Conservation (phyloP, 352 stramenopile species). For the Pythium graminicola region DNA sequence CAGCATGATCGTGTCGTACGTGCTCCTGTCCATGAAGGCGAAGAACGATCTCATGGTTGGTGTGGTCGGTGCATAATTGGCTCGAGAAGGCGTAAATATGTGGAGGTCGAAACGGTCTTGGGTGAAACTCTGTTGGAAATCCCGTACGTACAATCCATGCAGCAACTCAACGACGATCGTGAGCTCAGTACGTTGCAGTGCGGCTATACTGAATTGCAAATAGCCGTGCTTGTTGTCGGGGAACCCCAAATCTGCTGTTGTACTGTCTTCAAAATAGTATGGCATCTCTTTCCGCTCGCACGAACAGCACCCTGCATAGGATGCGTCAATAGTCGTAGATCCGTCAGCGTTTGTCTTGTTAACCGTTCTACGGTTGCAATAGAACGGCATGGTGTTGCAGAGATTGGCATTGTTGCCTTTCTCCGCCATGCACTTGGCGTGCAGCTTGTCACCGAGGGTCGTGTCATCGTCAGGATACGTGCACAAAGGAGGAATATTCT, state of each 20-base stretch:
- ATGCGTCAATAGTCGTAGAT: conserved; percentile 13
- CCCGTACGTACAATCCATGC: conserved; percentile 89
- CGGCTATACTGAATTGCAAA: conserved; percentile 87
- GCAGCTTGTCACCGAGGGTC: conserved; percentile 33
- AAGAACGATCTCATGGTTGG: conserved; percentile 71
- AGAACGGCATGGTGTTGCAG: conserved; percentile 63
- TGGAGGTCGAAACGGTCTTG: conserved; percentile 79
- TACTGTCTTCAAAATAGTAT: conserved; percentile 78
- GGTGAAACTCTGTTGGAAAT: conserved; percentile 82
- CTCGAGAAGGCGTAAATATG: conserved; percentile 84
- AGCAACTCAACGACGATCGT: conserved; percentile 91
- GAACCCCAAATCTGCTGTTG: conserved; percentile 59
- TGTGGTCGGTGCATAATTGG: conserved; percentile 51
- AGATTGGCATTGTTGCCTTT: conserved; percentile 31
- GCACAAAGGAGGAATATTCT: conserved; percentile 39
- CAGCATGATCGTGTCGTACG: conserved; percentile 82
- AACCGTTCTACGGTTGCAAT: conserved; percentile 36
- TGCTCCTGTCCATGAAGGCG: conserved; percentile 68
- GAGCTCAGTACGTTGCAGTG: conserved; percentile 75
- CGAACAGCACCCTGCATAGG: conserved; percentile 72
- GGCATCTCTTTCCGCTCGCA: conserved; percentile 86
- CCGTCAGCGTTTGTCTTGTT: conserved; percentile 23
- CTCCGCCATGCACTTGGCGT: conserved; percentile 38
- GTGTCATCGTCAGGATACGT: conserved; percentile 58
- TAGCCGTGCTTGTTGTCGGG: conserved; percentile 94